phyloP scores from a whole-genome alignment of 2,329 filamentous ascomycete genomes.

The Emmonsiellopsis sp. region DNA sequence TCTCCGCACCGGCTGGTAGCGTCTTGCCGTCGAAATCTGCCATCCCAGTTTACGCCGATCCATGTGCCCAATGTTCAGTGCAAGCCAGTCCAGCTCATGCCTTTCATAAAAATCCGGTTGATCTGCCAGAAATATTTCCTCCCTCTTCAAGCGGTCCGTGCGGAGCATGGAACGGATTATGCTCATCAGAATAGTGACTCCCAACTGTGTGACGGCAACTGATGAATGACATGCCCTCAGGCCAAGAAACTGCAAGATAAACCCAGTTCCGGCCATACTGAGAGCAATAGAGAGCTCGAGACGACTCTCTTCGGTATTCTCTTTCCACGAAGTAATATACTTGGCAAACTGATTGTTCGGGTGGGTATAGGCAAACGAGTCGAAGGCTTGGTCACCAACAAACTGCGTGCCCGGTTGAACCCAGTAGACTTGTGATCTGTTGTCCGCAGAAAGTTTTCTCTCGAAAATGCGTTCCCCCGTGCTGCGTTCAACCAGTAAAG shows the following conservation, averaged over 20 bases:
- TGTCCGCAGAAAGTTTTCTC: background rate
- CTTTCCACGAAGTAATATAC: constrained; percentile 7
- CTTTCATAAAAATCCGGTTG: background rate
- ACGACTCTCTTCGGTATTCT: background rate
- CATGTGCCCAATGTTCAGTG: background rate
- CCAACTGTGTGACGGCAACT: constrained; percentile 14
- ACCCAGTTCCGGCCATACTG: constrained; percentile 8
- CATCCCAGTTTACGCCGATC: background rate
- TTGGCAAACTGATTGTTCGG: background rate
- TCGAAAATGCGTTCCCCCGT: constrained; percentile 8
- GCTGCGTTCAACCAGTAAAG: constrained; percentile 11
- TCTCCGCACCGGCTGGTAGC: background rate
- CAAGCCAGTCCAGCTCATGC: constrained; percentile 4
- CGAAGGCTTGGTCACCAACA: constrained; percentile 17
- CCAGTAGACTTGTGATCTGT: constrained; percentile 9
- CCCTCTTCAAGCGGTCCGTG: constrained; percentile 1
- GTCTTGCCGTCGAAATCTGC: background rate
- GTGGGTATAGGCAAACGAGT: constrained; percentile 12
- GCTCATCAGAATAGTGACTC: constrained; percentile 14
- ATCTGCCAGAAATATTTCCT: background rate
- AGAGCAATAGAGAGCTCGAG: constrained; percentile 1
- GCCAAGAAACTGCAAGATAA: constrained; percentile 16
- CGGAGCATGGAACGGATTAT: constrained; percentile 11
- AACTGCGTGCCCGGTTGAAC: constrained; percentile 15
- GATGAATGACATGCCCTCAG: constrained; percentile 14